Base-by-base conservation (phyloP, 1,284 basidiomycete genomes). In the Naganishia sp. region DNA sequence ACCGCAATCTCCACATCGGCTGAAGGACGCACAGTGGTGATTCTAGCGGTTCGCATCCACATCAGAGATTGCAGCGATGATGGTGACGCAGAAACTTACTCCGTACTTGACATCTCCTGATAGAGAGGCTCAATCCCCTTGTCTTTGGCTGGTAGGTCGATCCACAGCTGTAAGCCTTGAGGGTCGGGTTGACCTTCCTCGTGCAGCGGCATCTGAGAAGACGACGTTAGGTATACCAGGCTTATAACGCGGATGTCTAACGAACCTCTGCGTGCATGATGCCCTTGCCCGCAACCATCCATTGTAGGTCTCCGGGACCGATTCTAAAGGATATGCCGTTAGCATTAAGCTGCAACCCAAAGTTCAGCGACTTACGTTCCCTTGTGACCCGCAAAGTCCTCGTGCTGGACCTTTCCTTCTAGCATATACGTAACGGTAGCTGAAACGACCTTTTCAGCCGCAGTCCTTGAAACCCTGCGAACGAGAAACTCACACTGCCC, bases 311-410 rank as follows among this genome's bases (percentile, higher is more conserved):
- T 9, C 94, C 94, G 5, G 88, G 80, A 52, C 86, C 86, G 69
- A 97, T 89, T 73, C 81, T 67, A 68, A 55, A 6, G 36, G 23
- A 57, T 39, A 31, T 43, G 42, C n/a, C 7, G 5, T 18, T 23
- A 43, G 56, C n/a, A 15, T 33, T 11, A 23, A 21, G n/a, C 46
- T 6, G 4, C 16, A 33, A 1, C 42, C 21, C 23, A 18, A 5
- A 13, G 6, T 5, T 5, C 1, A 28, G 6, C 7, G 2, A 73
- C 74, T 71, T 67, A 75, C 70, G 66, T 65, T 59, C 92, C 92
- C 64, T 85, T 84, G 78, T 97, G 91, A 2, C 94, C 94, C 4
- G 87, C 87, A 36, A 92, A 95, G 77, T 98, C 95, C 79, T 98
- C 94, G 74, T 98, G 94, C 66, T 85, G 83, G 71, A 75, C 71